Evolutionary conservation across 768 basidiomycete genomes (phyloP).

Genomic region (Galerina marginata): DNA sequence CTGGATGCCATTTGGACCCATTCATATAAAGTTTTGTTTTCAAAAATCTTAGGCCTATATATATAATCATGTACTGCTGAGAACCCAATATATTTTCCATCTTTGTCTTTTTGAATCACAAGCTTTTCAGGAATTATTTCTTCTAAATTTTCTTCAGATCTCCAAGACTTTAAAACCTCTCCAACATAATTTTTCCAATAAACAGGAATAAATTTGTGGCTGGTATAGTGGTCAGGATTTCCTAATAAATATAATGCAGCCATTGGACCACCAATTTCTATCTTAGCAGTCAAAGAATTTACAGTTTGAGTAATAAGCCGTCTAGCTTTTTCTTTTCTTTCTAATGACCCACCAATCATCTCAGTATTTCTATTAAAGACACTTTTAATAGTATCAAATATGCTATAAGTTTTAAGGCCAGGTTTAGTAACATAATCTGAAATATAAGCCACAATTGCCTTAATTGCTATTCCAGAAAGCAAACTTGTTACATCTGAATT

Average conservation of each 20-base stretch:
- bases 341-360: constrained; percentile 19
- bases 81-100: constrained; percentile 21
- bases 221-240: too few species aligned
- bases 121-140: constrained; percentile 17
- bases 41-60: too few species aligned
- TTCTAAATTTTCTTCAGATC: neutral
- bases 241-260: too few species aligned
- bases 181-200: constrained; percentile 29
- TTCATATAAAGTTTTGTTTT: constrained; percentile 28
- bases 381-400: neutral
- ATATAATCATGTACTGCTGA: constrained; percentile 7
- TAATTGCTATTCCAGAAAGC: constrained; percentile 36
- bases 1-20: constrained; percentile 19
- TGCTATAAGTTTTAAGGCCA: too few species aligned
- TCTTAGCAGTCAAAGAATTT: too few species aligned
- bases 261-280: too few species aligned
- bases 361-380: constrained; percentile 29
- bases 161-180: neutral
- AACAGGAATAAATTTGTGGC: constrained; percentile 16
- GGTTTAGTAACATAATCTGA: too few species aligned
- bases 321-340: constrained; percentile 13
- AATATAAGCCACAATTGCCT: too few species aligned
- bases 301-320: constrained; percentile 9
- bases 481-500: constrained; percentile 42
- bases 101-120: constrained; percentile 19